phyloP scores from a whole-genome alignment of 78 protist genomes.

The Trichosphaerium sp. region DNA sequence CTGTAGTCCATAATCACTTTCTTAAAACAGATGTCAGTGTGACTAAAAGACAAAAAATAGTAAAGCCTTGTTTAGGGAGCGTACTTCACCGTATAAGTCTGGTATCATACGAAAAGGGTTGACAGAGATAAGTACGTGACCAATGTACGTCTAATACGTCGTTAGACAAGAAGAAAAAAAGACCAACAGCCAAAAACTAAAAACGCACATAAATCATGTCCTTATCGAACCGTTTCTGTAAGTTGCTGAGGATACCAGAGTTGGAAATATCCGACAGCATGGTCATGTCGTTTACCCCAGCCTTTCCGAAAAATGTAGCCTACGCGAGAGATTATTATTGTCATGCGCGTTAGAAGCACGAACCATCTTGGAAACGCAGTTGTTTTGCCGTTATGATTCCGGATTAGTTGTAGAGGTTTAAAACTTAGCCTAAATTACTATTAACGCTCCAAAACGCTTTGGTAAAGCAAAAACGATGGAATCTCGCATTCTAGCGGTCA shows the following conservation, averaged over 20 bases:
- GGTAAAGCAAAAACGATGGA: no score
- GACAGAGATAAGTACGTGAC: constrained; percentile 76
- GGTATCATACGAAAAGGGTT: constrained; percentile 72
- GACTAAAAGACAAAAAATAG: background rate
- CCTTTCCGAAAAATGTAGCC: no score
- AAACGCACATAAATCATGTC: constrained; percentile 66
- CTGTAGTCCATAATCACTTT: constrained; percentile 12
- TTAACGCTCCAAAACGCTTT: no score
- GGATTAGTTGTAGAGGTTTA: no score
- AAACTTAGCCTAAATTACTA: no score
- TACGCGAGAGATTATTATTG: no score
- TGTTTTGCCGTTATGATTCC: no score
- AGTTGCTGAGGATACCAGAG: constrained; percentile 59
- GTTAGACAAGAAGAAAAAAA: background rate
- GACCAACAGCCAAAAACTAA: background rate
- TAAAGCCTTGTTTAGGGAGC: constrained; percentile 5
- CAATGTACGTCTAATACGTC: constrained; percentile 61
- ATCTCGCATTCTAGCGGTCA: no score
- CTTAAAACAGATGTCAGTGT: background rate
- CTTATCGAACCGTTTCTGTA: constrained; percentile 42
- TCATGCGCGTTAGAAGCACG: no score
- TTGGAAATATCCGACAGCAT: constrained; percentile 59
- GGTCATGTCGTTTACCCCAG: constrained; percentile 82
- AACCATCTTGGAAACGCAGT: no score
- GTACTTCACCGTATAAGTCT: constrained; percentile 21